Evolutionary conservation across 2,329 filamentous ascomycete genomes (phyloP).

Genomic region (Fusarium denticulatum): DNA sequence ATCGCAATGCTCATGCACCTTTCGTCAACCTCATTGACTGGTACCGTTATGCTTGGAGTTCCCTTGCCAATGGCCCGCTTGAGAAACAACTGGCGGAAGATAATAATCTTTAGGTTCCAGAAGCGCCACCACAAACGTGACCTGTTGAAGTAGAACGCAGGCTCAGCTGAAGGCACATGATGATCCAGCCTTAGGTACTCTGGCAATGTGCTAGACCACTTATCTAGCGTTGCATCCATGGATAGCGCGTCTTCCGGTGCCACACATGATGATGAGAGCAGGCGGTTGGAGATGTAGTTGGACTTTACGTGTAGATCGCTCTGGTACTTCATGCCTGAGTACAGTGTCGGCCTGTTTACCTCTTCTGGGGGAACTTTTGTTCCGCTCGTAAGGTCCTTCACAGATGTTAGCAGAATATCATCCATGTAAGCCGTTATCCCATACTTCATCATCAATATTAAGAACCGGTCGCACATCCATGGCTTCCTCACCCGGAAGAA

Average conservation of each 20-base stretch:
- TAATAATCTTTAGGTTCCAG: background rate
- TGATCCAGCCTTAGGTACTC: background rate
- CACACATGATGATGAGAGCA: background rate
- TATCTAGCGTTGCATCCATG: background rate
- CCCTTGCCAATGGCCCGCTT: background rate
- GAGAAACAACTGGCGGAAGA: background rate
- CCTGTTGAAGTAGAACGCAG: background rate
- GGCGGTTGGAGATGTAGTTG: background rate
- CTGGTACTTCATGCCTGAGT: background rate
- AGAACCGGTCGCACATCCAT: background rate
- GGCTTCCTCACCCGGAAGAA: background rate
- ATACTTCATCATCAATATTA: background rate
- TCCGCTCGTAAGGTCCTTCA: background rate
- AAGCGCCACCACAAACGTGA: background rate
- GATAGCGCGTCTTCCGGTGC: background rate
- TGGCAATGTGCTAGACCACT: background rate
- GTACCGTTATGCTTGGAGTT: accelerated
- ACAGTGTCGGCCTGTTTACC: background rate
- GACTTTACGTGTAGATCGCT: background rate
- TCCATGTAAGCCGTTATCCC: accelerated
- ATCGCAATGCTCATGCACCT: background rate
- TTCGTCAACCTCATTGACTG: background rate
- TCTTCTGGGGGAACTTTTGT: background rate
- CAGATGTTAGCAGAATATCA: background rate
- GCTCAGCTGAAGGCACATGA: background rate